Evolutionary conservation across 495 filamentous ascomycete genomes (phyloP).

Genomic region (Aspergillus ostianus): DNA sequence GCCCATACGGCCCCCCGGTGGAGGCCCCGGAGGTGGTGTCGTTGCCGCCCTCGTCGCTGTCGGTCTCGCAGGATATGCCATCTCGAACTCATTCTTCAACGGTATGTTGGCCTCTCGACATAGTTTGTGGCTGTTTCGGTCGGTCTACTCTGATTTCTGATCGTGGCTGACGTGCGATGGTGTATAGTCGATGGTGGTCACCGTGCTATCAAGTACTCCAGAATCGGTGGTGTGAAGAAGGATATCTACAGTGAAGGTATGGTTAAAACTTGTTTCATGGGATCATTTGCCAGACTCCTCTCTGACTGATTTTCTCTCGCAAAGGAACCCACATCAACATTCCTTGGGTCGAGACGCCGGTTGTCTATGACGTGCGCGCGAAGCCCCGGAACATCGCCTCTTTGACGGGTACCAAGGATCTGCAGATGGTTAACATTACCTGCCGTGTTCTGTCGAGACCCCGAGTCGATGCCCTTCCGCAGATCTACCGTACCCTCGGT

Average conservation of each 20-base stretch:
- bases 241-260: conserved; percentile 96
- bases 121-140: not conserved
- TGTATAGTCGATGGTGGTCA: conserved; percentile 95
- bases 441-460: conserved; percentile 97
- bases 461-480: conserved; percentile 80
- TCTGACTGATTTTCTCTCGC: conserved; percentile 14
- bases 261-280: conserved; percentile 4
- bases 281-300: not conserved
- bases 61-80: conserved; percentile 60
- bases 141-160: not conserved
- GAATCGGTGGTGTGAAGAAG: conserved; percentile 89
- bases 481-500: conserved; percentile 95
- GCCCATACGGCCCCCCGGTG: conserved; percentile 45
- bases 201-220: conserved; percentile 96
- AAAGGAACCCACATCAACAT: conserved; percentile 89
- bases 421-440: conserved; percentile 99
- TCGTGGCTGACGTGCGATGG: conserved; percentile 5
- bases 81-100: conserved; percentile 94
- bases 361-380: conserved; percentile 96
- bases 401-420: conserved; percentile 95
- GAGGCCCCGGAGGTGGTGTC: conserved; percentile 44
- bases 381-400: conserved; percentile 96
- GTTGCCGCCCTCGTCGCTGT: conserved; percentile 54
- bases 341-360: conserved; percentile 95
- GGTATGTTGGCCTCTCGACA: conserved; percentile 38